Base-by-base conservation (phyloP, 352 stramenopile genomes). In the Phytophthora sp. region DNA sequence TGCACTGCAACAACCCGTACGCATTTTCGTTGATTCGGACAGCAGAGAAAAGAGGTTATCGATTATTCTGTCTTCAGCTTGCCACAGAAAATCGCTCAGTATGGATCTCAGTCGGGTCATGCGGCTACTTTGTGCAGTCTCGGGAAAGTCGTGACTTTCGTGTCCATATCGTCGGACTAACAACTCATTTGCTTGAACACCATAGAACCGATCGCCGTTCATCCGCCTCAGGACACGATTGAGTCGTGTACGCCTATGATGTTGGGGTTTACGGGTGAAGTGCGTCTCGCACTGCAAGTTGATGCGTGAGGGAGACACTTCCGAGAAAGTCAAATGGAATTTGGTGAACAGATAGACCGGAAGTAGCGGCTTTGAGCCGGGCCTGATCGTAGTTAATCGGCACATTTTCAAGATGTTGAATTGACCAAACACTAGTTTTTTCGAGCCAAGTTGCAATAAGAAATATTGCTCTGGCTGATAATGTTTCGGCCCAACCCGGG, bases 191-290 rank as follows among this genome's bases (percentile, higher is more conserved):
- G 67, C 39, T 27, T 73, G 54, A 0, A 63, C 18, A 0, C 59
- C 65, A 57, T 80, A 82, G 31, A 76, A 76, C 29, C 77, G 36
- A 39, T 82, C 71, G 7, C 74, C 68, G 29, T 80, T 67, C 7
- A 63, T 59, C 18, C 67, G 38, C 15, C 60, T 63, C 74, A 80
- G 16, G 57, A 35, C 21, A 73, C 46, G 31, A 67, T 67, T 16
- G 44, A 66, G 29, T 71, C 49, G 16, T 72, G 23, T 0, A 67
- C 46, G 2, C 23, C 63, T 3, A 69, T 18, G 26, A 69, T 60
- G 27, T 73, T 69, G 8, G 65, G 21, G 29, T 57, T 60, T 7
- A 21, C 38, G 6, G 65, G 65, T 11, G 36, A 21, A 73, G 39
- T 36, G 65, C 65, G 39, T 66, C 26, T 35, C 60, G 26, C 9